phyloP scores from a whole-genome alignment of 192 early-diverging fungal genomes.

The Backusella sp. region DNA sequence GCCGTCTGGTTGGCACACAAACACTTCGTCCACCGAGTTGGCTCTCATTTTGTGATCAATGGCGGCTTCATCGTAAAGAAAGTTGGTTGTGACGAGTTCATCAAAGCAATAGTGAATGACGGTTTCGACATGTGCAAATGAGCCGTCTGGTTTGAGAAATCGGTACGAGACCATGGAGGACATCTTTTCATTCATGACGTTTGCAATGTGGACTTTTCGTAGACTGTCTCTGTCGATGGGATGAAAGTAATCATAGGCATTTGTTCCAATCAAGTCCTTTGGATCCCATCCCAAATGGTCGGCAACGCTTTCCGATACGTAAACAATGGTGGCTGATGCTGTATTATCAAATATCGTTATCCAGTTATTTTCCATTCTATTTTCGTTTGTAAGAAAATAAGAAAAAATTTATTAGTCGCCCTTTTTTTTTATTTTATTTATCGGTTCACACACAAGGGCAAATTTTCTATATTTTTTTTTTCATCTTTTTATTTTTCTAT shows the following conservation, averaged over 20 bases:
- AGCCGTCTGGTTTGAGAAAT: conserved; percentile 35
- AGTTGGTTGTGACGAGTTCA: conserved; percentile 13
- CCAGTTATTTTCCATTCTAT: conserved; percentile 31
- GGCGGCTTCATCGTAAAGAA: neutral
- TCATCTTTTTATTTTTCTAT: neutral
- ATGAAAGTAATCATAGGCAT: conserved; percentile 43
- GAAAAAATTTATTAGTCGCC: neutral
- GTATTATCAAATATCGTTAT: conserved; percentile 50
- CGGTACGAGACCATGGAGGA: conserved; percentile 41
- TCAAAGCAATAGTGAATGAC: conserved; percentile 34
- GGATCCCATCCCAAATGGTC: conserved; percentile 42
- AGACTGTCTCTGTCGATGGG: conserved; percentile 35
- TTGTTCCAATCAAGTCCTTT: conserved; percentile 43
- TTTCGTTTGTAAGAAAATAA: neutral
- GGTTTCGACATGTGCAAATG: conserved; percentile 21
- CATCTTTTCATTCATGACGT: conserved; percentile 40
- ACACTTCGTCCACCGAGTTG: conserved; percentile 12
- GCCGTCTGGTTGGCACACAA: neutral
- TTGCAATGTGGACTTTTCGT: conserved; percentile 33
- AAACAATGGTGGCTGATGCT: conserved; percentile 29
- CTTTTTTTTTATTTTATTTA: neutral
- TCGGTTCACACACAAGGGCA: neutral
- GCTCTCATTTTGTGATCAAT: conserved; percentile 18
- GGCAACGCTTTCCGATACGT: conserved; percentile 39
- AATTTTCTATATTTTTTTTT: neutral